phyloP scores from a whole-genome alignment of 2,329 filamentous ascomycete genomes.

The Fusarium sp. region DNA sequence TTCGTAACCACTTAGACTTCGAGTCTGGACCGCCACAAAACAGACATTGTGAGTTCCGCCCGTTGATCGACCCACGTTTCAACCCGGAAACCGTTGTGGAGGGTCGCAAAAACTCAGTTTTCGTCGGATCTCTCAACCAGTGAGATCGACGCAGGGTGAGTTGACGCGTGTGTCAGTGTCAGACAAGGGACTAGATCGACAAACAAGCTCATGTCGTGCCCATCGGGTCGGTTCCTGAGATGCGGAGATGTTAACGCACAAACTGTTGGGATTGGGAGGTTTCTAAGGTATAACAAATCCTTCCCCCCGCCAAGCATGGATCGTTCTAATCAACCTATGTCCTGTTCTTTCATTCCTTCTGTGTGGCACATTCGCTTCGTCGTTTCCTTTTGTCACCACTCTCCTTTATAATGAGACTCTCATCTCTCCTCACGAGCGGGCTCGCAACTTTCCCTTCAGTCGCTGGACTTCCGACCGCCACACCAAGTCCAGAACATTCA shows the following conservation, averaged over 20 bases:
- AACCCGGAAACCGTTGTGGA: slow-evolving; percentile 13
- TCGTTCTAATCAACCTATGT: not conserved
- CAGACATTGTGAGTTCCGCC: slow-evolving; percentile 3
- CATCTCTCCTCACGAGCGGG: slow-evolving; percentile 27
- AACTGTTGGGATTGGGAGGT: slow-evolving; percentile 3
- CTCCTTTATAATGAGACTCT: slow-evolving; percentile 36
- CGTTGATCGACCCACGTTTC: slow-evolving; percentile 23
- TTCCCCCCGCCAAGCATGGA: not conserved
- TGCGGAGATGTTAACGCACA: slow-evolving; percentile 15
- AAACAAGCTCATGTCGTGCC: slow-evolving; percentile 2
- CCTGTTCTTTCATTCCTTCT: slow-evolving; percentile 10
- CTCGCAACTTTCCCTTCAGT: slow-evolving; percentile 21
- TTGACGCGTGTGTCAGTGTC: slow-evolving; percentile 22
- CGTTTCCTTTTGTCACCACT: slow-evolving; percentile 2
- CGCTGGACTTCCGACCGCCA: slow-evolving; percentile 17
- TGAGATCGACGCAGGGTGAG: not conserved
- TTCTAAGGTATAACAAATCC: slow-evolving; percentile 11
- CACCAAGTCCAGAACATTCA: slow-evolving; percentile 26
- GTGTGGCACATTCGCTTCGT: slow-evolving; percentile 4
- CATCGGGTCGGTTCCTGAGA: slow-evolving; percentile 9
- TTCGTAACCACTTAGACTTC: slow-evolving; percentile 14
- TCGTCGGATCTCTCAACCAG: slow-evolving; percentile 1
- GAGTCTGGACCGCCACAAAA: slow-evolving; percentile 15
- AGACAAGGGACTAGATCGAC: not conserved
- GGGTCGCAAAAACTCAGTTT: slow-evolving; percentile 9